Base-by-base conservation (phyloP, 2,329 filamentous ascomycete species). In the Hawksworthiomyces lignivorus region DNA sequence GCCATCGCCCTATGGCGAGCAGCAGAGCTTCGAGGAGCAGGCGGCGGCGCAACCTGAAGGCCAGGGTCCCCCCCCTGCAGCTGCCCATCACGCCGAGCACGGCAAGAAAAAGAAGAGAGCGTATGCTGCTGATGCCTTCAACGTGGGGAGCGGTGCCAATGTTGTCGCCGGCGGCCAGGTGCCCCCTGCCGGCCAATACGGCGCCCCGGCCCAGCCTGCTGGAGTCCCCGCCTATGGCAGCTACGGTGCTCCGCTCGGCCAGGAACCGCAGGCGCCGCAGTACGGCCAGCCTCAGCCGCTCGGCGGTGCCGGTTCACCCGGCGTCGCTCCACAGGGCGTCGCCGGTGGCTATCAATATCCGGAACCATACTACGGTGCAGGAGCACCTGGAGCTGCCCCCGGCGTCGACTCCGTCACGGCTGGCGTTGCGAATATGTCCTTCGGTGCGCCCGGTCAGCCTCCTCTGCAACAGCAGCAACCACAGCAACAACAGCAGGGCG, bases 91-190 rank as follows among this genome's bases (percentile, higher is more conserved):
- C 32, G 56, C 63, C 22, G 70, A 70, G 32, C 68, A 69, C 35
- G 72, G 68, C 49, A 81, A 76, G 62, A 88, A 88, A 70, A 96
- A 95, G 78, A 95, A 94, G 76, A 78, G 88, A 70, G 83, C 85
- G 44, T 97, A 97, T 69, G 92, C 92, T 41, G 87, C 87, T 44
- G 85, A 94, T 63, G 90, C 90, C 34, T 98, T 94, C 63, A 90
- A 94, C 46, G 92, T 97, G 55, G 87, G 85, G 38, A 75, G 77
- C 38, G 92, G 90, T 55, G 86, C 85, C 57, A 97, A 97, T 73
- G 80, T 84, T 41, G 66, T 61, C 43, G 62, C 60, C 40, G 76
- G 69, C 27, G 76, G 73, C 43, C 68, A 68, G 52, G 41, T 56
- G 26, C 63, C 52, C 24, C 60, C 54, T 31, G 61, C 52, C 18